Percentiles rank a stretch among this genome's conserved stretches.
Evolutionary conservation across 805 yeast genomes (phyloP).

Genomic region (Yamadazyma tumulicola): DNA sequence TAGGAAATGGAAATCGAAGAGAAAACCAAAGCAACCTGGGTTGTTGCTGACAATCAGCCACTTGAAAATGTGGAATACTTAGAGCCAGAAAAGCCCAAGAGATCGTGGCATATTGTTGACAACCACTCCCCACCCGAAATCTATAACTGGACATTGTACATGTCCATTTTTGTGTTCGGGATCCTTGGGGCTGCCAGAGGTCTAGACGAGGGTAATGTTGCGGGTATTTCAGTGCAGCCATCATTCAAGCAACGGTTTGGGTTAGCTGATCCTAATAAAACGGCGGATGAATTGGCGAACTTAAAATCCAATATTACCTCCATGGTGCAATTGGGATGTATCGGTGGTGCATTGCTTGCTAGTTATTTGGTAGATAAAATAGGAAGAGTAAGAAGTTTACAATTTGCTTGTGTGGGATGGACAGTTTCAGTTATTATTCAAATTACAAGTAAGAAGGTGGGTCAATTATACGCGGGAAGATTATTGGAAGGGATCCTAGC

Average conservation of each 20-base stretch:
- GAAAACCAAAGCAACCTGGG: conserved; percentile 16
- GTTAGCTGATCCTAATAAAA: conserved; percentile 34
- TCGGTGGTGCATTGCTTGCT: conserved; percentile 51
- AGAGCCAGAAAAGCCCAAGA: conserved; percentile 4
- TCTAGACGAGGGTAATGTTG: conserved; percentile 51
- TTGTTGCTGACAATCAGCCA: too few relatives aligned
- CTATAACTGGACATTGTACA: conserved; percentile 43
- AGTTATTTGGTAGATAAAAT: conserved; percentile 46
- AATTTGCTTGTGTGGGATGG: conserved; percentile 42
- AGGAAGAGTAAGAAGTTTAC: conserved; percentile 50
- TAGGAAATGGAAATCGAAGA: too few relatives aligned
- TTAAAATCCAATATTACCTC: conserved; percentile 51
- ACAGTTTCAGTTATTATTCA: conserved; percentile 46
- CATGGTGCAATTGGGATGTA: conserved; percentile 58
- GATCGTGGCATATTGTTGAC: conserved; percentile 15
- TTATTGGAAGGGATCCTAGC: conserved; percentile 49
- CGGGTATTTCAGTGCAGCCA: conserved; percentile 43
- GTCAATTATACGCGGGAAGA: conserved; percentile 55
- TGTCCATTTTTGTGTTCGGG: conserved; percentile 49
- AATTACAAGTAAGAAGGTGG: conserved; percentile 41
- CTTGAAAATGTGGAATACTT: not conserved
- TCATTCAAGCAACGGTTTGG: conserved; percentile 44
- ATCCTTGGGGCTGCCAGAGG: conserved; percentile 56
- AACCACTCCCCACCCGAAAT: conserved; percentile 41
- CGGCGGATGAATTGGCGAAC: conserved; percentile 37